Base-by-base conservation (phyloP, 1,284 basidiomycete species). In the Trichosporon asahii region DNA sequence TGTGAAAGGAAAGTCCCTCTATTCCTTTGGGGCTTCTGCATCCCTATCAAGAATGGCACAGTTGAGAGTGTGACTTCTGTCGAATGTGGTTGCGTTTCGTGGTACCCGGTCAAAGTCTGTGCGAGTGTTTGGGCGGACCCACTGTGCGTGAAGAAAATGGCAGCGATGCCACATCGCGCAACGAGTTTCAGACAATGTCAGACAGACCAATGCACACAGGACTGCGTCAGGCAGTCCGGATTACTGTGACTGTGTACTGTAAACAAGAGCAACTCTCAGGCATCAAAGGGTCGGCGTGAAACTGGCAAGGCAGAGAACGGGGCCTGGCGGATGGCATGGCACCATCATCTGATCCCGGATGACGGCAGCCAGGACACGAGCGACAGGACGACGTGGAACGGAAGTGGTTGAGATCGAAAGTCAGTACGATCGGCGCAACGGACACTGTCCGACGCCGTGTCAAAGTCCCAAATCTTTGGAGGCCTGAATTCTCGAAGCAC, bases 321-420 rank as follows among this genome's bases (percentile, higher is more conserved):
- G 23, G 21, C 49, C 49, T 53, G 23, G 49, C 49, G 49, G 49
- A 53, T 23, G 29, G 57, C 29, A 31, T 33, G 57, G 57, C 18
- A 61, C 7, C 27, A 33, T 31, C 29, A 61, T 31, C 57, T 33
- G 27, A n/a, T 61, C 57, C 57, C 57, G 57, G 57, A 61, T 61
- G 57, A 61, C 57, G 57, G 29, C 57, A 61, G 29, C 18, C 15
- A 61, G 29, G 29, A 33, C 57, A 31, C 27, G 29, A 18, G 14
- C 27, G 27, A 29, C 27, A n/a, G 49, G 49, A 21, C 15, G 3
- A 5, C 11, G 49, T 53, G 49, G 49, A 53, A 21, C 49, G 49
- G 49, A 53, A 53, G 49, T 25, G 49, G 49, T 21, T 53, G 21
- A 53, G 49, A 53, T 53, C 49, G 49, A 53, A 53, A 53, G 49